These are phyloP conservation scores for Emericellopsis atlantica DNA, from an alignment of 2,329 filamentous ascomycete genomes.

Conservation along the genomic window DNA sequence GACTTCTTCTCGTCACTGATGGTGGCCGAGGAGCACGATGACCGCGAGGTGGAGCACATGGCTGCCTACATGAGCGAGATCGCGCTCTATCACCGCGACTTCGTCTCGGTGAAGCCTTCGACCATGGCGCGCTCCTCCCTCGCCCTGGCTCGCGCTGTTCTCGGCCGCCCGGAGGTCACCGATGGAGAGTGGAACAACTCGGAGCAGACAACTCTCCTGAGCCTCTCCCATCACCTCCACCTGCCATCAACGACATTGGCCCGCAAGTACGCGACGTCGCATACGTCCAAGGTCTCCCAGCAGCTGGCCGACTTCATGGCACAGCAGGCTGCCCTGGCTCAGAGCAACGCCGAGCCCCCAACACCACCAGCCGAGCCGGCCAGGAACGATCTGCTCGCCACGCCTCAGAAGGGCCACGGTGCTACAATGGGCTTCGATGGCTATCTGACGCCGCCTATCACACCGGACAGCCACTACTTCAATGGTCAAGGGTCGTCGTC, in stretches of 20 bases:
- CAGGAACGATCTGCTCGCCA: slow-evolving; percentile 57
- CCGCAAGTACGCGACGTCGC: slow-evolving; percentile 44
- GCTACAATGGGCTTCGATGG: slow-evolving; percentile 54
- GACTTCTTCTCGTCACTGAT: slow-evolving; percentile 88
- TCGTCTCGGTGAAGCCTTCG: slow-evolving; percentile 84
- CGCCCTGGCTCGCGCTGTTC: slow-evolving; percentile 74
- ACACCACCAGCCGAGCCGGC: slow-evolving; percentile 40
- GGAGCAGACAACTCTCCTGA: slow-evolving; percentile 53
- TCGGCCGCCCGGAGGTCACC: slow-evolving; percentile 64
- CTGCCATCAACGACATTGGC: slow-evolving; percentile 45
- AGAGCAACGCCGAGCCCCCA: slow-evolving; percentile 37
- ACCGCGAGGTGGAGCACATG: slow-evolving; percentile 89
- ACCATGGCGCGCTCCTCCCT: slow-evolving; percentile 82
- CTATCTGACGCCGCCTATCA: slow-evolving; percentile 77
- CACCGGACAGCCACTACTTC: slow-evolving; percentile 56
- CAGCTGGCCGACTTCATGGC: slow-evolving; percentile 46
- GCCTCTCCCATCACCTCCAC: slow-evolving; percentile 45
- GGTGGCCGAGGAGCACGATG: slow-evolving; percentile 63
- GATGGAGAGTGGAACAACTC: slow-evolving; percentile 66
- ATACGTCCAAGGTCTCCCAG: slow-evolving; percentile 39
- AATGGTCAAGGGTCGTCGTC: slow-evolving; percentile 29
- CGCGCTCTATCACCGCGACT: slow-evolving; percentile 90
- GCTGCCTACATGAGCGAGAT: slow-evolving; percentile 90
- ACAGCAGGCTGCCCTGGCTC: slow-evolving; percentile 43
- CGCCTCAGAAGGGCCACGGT: slow-evolving; percentile 64